Percentiles rank a stretch among this genome's conserved stretches.
Evolutionary conservation across 345 rosid species (phyloP).

Genomic region (Cardamine resedifolia): DNA sequence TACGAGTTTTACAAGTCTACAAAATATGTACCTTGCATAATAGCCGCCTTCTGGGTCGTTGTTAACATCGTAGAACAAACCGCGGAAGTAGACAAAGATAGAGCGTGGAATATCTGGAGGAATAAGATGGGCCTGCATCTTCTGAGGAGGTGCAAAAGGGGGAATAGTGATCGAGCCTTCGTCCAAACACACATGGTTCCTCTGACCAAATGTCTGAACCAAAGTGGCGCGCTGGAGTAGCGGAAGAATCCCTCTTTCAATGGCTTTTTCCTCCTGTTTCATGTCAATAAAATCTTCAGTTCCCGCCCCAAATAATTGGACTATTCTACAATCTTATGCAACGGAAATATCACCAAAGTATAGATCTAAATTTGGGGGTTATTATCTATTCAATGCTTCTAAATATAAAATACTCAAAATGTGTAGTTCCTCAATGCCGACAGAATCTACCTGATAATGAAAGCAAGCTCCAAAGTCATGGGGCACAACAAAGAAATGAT

Average conservation of each 20-base stretch:
- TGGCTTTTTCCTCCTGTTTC: slow-evolving; percentile 90
- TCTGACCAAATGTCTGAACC: slow-evolving; percentile 95
- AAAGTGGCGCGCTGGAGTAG: slow-evolving; percentile 75
- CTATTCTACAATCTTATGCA: background rate
- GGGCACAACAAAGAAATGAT: slow-evolving; percentile 94
- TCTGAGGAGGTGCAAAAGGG: slow-evolving; percentile 95
- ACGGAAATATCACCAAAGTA: background rate
- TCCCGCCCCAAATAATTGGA: background rate
- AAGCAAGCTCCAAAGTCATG: slow-evolving; percentile 98
- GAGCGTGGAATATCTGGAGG: slow-evolving; percentile 77
- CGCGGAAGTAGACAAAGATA: slow-evolving; percentile 93
- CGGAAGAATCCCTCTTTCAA: slow-evolving; percentile 84
- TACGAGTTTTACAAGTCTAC: background rate
- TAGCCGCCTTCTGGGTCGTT: slow-evolving; percentile 98
- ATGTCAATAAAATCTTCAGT: background rate
- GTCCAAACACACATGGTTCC: slow-evolving; percentile 91
- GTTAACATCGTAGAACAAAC: slow-evolving; percentile 88
- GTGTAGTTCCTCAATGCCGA: background rate
- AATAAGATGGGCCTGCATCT: slow-evolving; percentile 84
- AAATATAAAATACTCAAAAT: background rate
- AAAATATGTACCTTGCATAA: slow-evolving; percentile 71
- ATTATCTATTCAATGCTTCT: background rate
- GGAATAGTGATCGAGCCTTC: slow-evolving; percentile 92
- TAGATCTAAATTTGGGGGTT: background rate
- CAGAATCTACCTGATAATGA: slow-evolving; percentile 66